Conservation (phyloP, 257 asterid genomes). For the Lycium ferocissimum region DNA sequence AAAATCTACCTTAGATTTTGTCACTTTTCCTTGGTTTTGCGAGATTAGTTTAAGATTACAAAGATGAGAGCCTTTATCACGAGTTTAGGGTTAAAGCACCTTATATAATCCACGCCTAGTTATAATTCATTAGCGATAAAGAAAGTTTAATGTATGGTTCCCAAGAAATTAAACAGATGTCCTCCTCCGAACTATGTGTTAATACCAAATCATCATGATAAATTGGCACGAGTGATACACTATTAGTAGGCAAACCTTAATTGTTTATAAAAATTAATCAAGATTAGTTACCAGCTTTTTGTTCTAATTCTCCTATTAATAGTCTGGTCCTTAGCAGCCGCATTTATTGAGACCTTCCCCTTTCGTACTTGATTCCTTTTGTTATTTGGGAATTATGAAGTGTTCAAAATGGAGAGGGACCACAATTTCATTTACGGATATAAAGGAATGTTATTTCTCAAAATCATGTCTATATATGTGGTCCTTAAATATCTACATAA, state of each 20-base stretch:
- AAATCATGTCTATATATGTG: constrained; percentile 24
- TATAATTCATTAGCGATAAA: not conserved
- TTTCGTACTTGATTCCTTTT: constrained; percentile 31
- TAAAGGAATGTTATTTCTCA: constrained; percentile 34
- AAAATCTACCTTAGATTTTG: not conserved
- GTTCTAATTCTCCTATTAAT: constrained; percentile 33
- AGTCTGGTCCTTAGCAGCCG: constrained; percentile 41
- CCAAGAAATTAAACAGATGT: constrained; percentile 26
- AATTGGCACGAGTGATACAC: constrained; percentile 29
- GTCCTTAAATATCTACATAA: not conserved
- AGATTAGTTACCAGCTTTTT: constrained; percentile 43
- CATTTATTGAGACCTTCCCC: constrained; percentile 46
- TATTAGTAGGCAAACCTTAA: constrained; percentile 13
- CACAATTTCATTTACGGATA: constrained; percentile 51
- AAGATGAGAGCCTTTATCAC: not conserved
- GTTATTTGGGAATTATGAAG: not conserved
- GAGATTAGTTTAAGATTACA: not conserved
- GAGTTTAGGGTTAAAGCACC: constrained; percentile 22
- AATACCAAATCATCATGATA: constrained; percentile 27
- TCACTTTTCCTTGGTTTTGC: not conserved
- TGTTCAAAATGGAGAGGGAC: constrained; percentile 54
- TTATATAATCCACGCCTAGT: constrained; percentile 26
- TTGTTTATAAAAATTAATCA: constrained; percentile 24
- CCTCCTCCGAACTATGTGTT: constrained; percentile 31
- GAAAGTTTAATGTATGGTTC: not conserved